These are phyloP conservation scores for Alisma plantagoaquatica DNA, from an alignment of 106 monocot species.

Conservation along the genomic window DNA sequence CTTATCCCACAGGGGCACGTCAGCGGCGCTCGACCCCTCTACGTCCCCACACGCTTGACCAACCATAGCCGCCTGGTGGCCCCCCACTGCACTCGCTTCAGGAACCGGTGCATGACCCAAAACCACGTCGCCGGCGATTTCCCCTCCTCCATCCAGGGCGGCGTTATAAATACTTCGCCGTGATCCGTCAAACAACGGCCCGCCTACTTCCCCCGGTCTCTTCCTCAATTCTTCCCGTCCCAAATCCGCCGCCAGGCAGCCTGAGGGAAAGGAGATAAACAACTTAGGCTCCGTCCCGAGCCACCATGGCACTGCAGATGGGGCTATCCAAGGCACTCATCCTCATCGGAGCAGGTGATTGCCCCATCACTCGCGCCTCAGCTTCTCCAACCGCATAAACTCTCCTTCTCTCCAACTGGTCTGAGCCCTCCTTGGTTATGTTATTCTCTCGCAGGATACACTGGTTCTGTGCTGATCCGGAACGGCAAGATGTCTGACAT, in stretches of 20 bases:
- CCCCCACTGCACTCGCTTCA: too few relatives aligned
- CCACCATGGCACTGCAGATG: conserved; percentile 56
- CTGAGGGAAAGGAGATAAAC: neutral
- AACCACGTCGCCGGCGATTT: too few relatives aligned
- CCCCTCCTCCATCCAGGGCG: too few relatives aligned
- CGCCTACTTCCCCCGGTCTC: neutral
- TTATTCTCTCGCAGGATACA: conserved; percentile 23
- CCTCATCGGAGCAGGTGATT: conserved; percentile 57
- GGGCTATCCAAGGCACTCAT: conserved; percentile 56
- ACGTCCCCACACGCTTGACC: too few relatives aligned
- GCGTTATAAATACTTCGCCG: too few relatives aligned
- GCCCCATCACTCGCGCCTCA: neutral
- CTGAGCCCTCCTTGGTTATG: neutral
- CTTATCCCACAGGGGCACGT: too few relatives aligned
- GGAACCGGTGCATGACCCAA: too few relatives aligned
- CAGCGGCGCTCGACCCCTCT: too few relatives aligned
- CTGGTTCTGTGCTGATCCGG: conserved; percentile 49
- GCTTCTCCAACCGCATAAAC: neutral
- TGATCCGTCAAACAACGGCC: too few relatives aligned
- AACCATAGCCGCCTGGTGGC: too few relatives aligned
- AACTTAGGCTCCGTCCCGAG: conserved; percentile 14
- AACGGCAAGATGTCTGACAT: conserved; percentile 60
- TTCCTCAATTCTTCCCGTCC: neutral
- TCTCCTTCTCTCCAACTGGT: neutral
- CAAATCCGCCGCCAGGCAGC: too few relatives aligned